Evolutionary conservation across 352 stramenopile species (phyloP), one percentile per base, ranked within the genome.

Genomic region (Saprolegnia diclina): DNA sequence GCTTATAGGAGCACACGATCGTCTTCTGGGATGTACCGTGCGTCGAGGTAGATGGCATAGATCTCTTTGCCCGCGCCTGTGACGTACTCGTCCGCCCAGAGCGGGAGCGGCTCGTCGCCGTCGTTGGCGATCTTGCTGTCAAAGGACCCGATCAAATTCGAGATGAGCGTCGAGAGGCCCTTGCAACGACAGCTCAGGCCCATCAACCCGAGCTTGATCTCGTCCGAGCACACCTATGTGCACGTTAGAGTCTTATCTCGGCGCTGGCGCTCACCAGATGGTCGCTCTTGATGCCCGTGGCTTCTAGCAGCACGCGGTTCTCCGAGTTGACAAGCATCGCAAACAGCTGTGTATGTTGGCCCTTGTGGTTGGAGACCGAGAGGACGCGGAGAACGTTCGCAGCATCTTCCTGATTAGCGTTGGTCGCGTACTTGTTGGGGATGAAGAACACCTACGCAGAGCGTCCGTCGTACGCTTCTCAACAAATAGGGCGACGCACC

Each of bases 291-390:
- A 95, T 75, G 0, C 87, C 85, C 0, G 84, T 87, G 1, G 85
- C 87, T 64, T 93, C 87, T 4, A 95, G 61, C 16, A 93, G 72
- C 16, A 76, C 90, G 0, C 81, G 81, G 65, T 95, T 95, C 45
- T 91, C 82, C 10, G 85, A 90, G 63, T 95, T 91, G 29, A 87
- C 80, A 26, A 95, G 76, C 82, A 93, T 91, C 4, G 85, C 87
- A 64, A 90, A 92, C 10, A 93, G 64, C 50, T 91, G 85, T 11
- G 84, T 90, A 35, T 85, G 74, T 5, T 82, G 78, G 11, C 46
- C 64, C 35, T 87, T 79, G 13, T 88, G 77, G 64, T 93, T 85
- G 5, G 75, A 82, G 3, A 93, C 87, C 0, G 87, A 87, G 0
- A 95, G 75, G 38, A 95, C 87, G 16, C 87, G 85, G 3, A 95